Conservation (phyloP, 140 eudicot genomes). For the Oenanthe javanica region DNA sequence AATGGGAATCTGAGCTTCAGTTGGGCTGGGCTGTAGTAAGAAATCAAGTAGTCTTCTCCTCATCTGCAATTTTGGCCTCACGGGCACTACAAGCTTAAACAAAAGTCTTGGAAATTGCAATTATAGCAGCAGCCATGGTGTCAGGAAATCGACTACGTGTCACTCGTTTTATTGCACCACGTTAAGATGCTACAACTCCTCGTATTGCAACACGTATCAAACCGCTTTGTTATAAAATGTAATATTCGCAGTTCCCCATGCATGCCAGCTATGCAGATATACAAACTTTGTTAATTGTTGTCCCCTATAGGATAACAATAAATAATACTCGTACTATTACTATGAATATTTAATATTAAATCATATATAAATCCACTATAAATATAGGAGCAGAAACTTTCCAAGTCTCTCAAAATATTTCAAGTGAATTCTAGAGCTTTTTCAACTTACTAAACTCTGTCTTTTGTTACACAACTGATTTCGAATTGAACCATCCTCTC, state of each 20-base stretch:
- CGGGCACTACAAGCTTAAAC: not conserved
- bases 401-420: not conserved
- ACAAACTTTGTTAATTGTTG: too few species aligned
- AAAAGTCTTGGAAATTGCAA: not conserved
- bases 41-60: not conserved
- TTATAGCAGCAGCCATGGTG: too few species aligned
- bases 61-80: not conserved
- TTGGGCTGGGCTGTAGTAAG: not conserved
- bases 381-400: not conserved
- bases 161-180: not conserved
- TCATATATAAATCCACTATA: not conserved
- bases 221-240: not conserved
- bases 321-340: too few species aligned
- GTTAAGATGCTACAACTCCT: not conserved
- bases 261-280: not conserved
- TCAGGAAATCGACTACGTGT: not conserved
- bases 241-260: slow-evolving; percentile 2
- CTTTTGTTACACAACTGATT: not conserved
- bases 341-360: not conserved
- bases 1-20: not conserved
- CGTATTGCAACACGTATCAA: not conserved
- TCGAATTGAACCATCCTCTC: too few species aligned
- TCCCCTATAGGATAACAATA: not conserved
- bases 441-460: not conserved
- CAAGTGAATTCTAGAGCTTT: not conserved